phyloP scores from a whole-genome alignment of 1,139 yeast species.

The Hemisphaericaspora xylofermentans region DNA sequence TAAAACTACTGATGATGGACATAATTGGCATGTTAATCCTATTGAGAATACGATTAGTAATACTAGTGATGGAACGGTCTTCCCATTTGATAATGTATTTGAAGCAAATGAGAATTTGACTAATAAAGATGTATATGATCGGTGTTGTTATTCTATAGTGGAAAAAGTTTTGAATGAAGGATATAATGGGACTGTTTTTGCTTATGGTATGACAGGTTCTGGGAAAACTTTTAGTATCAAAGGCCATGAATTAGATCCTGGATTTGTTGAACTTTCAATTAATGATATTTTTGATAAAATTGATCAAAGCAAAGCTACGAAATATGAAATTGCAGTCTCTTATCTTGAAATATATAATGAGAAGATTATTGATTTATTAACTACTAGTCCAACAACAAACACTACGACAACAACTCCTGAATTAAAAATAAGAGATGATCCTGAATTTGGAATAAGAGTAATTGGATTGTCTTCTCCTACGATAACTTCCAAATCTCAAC shows the following conservation, averaged over 20 bases:
- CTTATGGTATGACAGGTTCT: slow-evolving; percentile 95
- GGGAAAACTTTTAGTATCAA: slow-evolving; percentile 94
- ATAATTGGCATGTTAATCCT: slow-evolving; percentile 45
- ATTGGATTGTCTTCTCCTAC: slow-evolving; percentile 68
- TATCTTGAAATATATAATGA: slow-evolving; percentile 93
- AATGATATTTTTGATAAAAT: slow-evolving; percentile 61
- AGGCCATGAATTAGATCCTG: slow-evolving; percentile 67
- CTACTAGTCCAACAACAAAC: slow-evolving; percentile 13
- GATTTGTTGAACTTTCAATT: slow-evolving; percentile 75
- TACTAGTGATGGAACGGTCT: slow-evolving; percentile 51
- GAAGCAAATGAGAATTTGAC: slow-evolving; percentile 35
- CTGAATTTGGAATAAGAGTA: slow-evolving; percentile 69
- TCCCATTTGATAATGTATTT: slow-evolving; percentile 77
- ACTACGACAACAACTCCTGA: slow-evolving; percentile 31
- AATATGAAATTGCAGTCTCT: slow-evolving; percentile 54
- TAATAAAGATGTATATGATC: slow-evolving; percentile 62
- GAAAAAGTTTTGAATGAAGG: slow-evolving; percentile 67
- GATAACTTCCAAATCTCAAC: slow-evolving; percentile 57
- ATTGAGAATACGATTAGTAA: slow-evolving; percentile 45
- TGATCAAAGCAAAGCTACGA: slow-evolving; percentile 26
- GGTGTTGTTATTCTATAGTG: slow-evolving; percentile 62
- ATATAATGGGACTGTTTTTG: slow-evolving; percentile 85
- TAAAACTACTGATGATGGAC: slow-evolving; percentile 26
- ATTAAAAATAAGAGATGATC: slow-evolving; percentile 73
- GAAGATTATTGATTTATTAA: slow-evolving; percentile 64